phyloP scores from a whole-genome alignment of 2,329 filamentous ascomycete genomes.

The Nectriaceae sp. region DNA sequence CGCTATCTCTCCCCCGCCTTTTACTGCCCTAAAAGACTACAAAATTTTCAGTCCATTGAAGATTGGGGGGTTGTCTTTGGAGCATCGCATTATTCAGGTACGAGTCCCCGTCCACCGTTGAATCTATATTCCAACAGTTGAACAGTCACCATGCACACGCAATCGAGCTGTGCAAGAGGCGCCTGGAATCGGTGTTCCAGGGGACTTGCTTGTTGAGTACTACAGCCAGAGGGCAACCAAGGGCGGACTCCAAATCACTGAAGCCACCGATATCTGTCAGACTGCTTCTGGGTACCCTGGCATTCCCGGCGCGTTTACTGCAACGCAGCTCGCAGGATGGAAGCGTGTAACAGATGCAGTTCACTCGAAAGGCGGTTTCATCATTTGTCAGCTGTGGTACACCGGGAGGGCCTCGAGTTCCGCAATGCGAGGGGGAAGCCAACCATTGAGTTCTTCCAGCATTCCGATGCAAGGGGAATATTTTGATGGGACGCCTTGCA shows the following conservation, averaged over 20 bases:
- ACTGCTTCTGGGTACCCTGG: slow-evolving; percentile 31
- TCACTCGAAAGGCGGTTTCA: slow-evolving; percentile 37
- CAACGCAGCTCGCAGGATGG: slow-evolving; percentile 31
- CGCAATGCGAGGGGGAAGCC: slow-evolving; percentile 23
- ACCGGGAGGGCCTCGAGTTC: slow-evolving; percentile 54
- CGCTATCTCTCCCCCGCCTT: slow-evolving; percentile 10
- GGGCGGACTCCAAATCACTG: slow-evolving; percentile 33
- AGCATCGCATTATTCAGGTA: slow-evolving; percentile 40
- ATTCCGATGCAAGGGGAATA: slow-evolving; percentile 49
- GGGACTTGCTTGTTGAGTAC: slow-evolving; percentile 28
- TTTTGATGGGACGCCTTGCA: slow-evolving; percentile 33
- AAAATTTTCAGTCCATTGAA: slow-evolving; percentile 37
- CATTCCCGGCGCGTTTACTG: slow-evolving; percentile 32
- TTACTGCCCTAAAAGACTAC: slow-evolving; percentile 26
- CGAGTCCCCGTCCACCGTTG: background rate
- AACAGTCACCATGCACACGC: slow-evolving; percentile 23
- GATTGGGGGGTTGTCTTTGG: slow-evolving; percentile 34
- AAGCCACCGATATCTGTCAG: slow-evolving; percentile 34
- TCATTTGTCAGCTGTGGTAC: slow-evolving; percentile 64
- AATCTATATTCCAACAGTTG: background rate
- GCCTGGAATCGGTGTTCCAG: slow-evolving; percentile 36
- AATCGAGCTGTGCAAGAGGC: slow-evolving; percentile 31
- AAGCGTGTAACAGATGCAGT: slow-evolving; percentile 28
- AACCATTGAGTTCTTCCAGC: slow-evolving; percentile 25
- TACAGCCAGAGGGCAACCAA: slow-evolving; percentile 34